Base-by-base conservation (phyloP, 305 asterid genomes). In the Solanum hybrid region DNA sequence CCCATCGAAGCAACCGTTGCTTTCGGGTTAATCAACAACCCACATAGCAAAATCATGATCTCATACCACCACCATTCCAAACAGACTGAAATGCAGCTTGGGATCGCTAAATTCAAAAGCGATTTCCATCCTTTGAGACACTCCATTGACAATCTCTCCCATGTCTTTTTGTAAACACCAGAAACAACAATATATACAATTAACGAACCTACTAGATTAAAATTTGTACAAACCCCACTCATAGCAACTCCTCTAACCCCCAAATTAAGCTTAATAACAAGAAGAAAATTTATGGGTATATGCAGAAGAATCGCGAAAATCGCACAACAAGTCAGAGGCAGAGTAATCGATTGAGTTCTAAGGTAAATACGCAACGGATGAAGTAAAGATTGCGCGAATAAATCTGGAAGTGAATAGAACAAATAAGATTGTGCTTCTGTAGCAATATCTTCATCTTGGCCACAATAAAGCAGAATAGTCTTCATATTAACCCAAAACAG, bases 1-100 rank as follows among this genome's bases (percentile, higher is more conserved):
- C 97, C 97, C 96, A 95, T 95, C 1, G 97, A 94, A 1, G 97
- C 95, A 26, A 95, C 95, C 14, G 96, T 93, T 0, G 93, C 93
- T 31, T 86, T 91, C 1, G 97, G 96, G 78, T 84, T 93, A 3
- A 91, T 2, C 32, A 95, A 88, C 8, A 94, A 87, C 60, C 96
- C 96, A 40, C 96, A 94, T 10, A 94, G 91, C 86, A 94, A 69
- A 17, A 94, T 92, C 96, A 94, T 94, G 32, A 94, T 91, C 79
- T 94, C 96, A 71, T 94, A 94, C 96, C 96, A 94, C 96, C 96
- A 94, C 96, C 96, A 94, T 78, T 95, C 97, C 5, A 95, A 92
- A 36, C 97, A 95, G 0, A 95, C 96, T 0, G 96, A 93, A 88
- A 94, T 89, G 92, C 97, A 95, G 93, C 95, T 95, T 2, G 96